phyloP scores from a whole-genome alignment of 306 rosid species.

The Prunus fruticosa region DNA sequence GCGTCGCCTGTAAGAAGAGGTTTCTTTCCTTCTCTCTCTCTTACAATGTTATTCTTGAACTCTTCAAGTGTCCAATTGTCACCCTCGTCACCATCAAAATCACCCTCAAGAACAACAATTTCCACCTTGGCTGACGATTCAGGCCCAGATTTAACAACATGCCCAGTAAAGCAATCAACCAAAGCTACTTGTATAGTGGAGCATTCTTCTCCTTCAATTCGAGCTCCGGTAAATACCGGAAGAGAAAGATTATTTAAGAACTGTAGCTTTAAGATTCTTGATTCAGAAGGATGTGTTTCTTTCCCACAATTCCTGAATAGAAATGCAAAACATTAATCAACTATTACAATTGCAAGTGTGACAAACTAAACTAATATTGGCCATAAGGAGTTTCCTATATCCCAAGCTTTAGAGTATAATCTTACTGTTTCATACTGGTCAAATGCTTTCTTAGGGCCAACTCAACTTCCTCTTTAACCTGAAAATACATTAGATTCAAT shows the following conservation, averaged over 20 bases:
- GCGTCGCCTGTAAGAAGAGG: slow-evolving; percentile 92
- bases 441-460: slow-evolving; percentile 72
- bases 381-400: slow-evolving; percentile 1
- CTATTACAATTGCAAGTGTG: not conserved
- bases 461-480: slow-evolving; percentile 98
- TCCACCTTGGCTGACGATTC: slow-evolving; percentile 91
- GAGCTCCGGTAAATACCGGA: slow-evolving; percentile 96
- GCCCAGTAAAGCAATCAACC: slow-evolving; percentile 54
- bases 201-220: slow-evolving; percentile 88
- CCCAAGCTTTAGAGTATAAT: slow-evolving; percentile 21
- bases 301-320: slow-evolving; percentile 63
- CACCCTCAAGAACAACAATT: slow-evolving; percentile 95
- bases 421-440: slow-evolving; percentile 75
- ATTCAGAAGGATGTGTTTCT: slow-evolving; percentile 44
- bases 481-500: slow-evolving; percentile 29
- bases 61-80: slow-evolving; percentile 78
- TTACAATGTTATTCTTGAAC: slow-evolving; percentile 80
- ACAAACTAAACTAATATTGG: not conserved
- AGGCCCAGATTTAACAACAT: slow-evolving; percentile 61
- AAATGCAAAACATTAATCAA: slow-evolving; percentile 25
- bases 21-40: slow-evolving; percentile 95
- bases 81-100: slow-evolving; percentile 85
- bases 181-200: slow-evolving; percentile 63
- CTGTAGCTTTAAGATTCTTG: slow-evolving; percentile 68
- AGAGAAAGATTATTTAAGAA: slow-evolving; percentile 69